Base-by-base conservation (phyloP, 352 stramenopile species). In the Phytophthora melonis region DNA sequence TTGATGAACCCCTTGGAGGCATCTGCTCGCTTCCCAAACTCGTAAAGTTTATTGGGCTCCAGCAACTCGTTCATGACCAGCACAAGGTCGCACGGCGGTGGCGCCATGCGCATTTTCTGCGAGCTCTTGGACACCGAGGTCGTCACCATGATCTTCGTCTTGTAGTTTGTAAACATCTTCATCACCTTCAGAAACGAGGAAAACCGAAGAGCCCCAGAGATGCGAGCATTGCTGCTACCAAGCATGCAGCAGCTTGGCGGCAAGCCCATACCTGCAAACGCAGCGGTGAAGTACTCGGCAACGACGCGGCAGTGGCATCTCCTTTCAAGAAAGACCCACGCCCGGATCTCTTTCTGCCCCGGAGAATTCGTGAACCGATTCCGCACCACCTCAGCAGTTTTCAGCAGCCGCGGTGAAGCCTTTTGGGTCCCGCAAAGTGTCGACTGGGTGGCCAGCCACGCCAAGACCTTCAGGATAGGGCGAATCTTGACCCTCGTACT, bases 181-280 rank as follows among this genome's bases (percentile, higher is more conserved):
- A 93, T 85, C 32, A 97, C 77, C 34, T 93, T 91, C 13, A 84
- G 36, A 52, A 87, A 90, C 18, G 88, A 91, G 0, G 88, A 94
- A 53, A 90, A 93, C 11, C 79, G 77, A 18, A 93, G 58, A 5
- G 77, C 68, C 1, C 86, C 81, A 6, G 81, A 84, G 30, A 95
- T 80, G 13, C 87, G 87, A 8, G 88, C 90, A 47, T 89, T 83
- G 49, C 78, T 90, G 25, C 77, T 87, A 16, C 90, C 90, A 50
- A 93, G 74, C 88, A 97, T 94, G 63, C 85, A 92, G 55, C 87
- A 94, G 18, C 79, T 84, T 7, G 86, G 81, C 5, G 90, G 86
- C 5, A 92, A 62, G 0, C 55, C 50, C 3, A 94, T 36, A 34
- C 86, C 69, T 8, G 36, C 39, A 0, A 95, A 74, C 8, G 58